Evolutionary conservation across 2,329 filamentous ascomycete genomes (phyloP), one percentile per base, ranked within the genome.

Genomic region (Arthrobotrys iridis): DNA sequence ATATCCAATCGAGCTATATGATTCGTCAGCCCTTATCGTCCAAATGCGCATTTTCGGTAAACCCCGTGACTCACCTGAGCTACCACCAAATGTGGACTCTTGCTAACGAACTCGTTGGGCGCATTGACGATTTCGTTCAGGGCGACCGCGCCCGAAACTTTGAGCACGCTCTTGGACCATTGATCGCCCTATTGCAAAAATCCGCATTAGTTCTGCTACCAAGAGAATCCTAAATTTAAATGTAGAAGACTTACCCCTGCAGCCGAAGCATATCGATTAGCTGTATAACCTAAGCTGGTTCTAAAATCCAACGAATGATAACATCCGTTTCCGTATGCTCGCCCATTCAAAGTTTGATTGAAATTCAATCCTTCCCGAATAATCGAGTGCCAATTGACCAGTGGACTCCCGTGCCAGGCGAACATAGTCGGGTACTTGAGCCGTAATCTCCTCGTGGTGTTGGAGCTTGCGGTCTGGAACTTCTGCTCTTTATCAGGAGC

Each of bases 361-460:
- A 89, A 97, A 80, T 96, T 88, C 4, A 97, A 84, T 0, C 93
- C 93, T 73, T 90, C 88, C 30, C 93, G 88, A 77, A 97, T 88
- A 79, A 97, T 97, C 79, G 90, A 91, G 81, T 97, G 93, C 93
- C 93, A 97, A 79, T 96, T 97, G 2, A 81, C 77, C 2, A 96
- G 77, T 0, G 83, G 81, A 79, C 92, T 96, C 4, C 93, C 93
- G 81, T 97, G 93, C 89, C 91, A 97, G 0, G 91, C 92, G 79
- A 96, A 93, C 1, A 97, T 81, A 0, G 92, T 94, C 0, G 91
- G 90, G 77, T 88, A 84, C 72, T 82, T 77, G 48, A 84, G 78
- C 40, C 82, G 81, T 15, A 84, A 79, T 4, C 83, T 80, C 13
- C 79, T 68, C 1, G 82, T 81, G 5, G 78, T 75, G 13, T 55